Percentiles rank a stretch among this genome's conserved stretches.
These are phyloP conservation scores for Aechmea fasciata DNA, from an alignment of 176 grass and related monocot genomes.

Conservation along the genomic window DNA sequence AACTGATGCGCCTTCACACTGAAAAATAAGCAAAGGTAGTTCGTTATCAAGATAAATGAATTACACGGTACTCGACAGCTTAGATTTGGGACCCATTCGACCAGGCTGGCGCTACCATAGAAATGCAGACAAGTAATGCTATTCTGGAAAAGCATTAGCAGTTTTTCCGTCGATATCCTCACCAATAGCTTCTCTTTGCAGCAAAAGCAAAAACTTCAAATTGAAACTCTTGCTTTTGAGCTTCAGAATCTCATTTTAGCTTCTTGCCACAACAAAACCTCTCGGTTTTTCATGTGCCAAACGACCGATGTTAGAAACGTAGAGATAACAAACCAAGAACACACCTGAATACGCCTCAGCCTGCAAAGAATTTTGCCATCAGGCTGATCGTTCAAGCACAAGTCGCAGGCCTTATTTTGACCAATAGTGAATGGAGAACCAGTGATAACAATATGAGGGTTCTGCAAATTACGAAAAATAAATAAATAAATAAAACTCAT, in stretches of 20 bases:
- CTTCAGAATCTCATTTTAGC: too few relatives aligned
- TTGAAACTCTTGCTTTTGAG: too few relatives aligned
- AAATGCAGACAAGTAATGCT: too few relatives aligned
- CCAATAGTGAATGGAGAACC: conserved; percentile 61
- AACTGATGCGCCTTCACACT: conserved; percentile 26
- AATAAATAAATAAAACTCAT: too few relatives aligned
- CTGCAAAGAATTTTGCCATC: conserved; percentile 87
- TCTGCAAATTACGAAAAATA: conserved; percentile 35
- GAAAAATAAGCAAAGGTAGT: conserved; percentile 7
- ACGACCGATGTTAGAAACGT: neutral
- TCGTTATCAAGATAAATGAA: neutral
- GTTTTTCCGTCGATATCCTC: too few relatives aligned
- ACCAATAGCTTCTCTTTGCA: too few relatives aligned
- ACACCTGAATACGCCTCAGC: conserved; percentile 55
- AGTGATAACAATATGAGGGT: conserved; percentile 63
- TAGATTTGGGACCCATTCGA: neutral
- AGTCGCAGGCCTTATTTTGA: conserved; percentile 52
- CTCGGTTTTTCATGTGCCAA: neutral
- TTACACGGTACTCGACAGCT: neutral
- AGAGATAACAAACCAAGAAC: conserved; percentile 14
- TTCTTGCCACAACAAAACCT: too few relatives aligned
- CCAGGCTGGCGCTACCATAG: too few relatives aligned
- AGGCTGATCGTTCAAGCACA: conserved; percentile 65
- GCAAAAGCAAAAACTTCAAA: too few relatives aligned
- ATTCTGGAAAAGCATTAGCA: too few relatives aligned